Evolutionary conservation across 2,329 filamentous ascomycete genomes (phyloP), one percentile per base, ranked within the genome.

Genomic region (Chrysoporthe puriensis): DNA sequence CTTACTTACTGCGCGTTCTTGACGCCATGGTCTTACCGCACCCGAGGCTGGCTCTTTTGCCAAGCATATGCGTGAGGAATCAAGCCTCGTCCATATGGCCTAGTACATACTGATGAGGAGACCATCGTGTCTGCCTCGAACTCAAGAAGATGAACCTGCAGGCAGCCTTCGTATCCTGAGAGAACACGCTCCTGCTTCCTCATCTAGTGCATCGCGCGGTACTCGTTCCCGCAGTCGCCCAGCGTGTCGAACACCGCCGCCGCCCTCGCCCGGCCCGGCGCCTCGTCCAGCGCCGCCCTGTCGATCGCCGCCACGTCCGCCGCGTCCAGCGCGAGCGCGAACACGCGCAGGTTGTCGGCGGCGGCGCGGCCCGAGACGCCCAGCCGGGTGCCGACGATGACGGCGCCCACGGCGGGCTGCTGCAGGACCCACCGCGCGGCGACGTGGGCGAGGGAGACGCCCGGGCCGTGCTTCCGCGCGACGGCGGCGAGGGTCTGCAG

Each of bases 381-480:
- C 2, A 77, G 71, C 9, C 76, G 67, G 6, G 76, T 76, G 8
- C 77, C 76, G 13, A 78, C 76, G 43, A 78, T 76, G 14, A 78
- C 76, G 16, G 76, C 76, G 21, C 77, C 76, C 3, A 78, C 77
- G n/a, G 70, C 65, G 0, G 72, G 72, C 50, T 77, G 74, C 63
- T 77, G 74, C 56, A 78, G 69, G 1, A 78, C 74, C 77, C 77
- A 79, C 32, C 77, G 73, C 26, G 74, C 73, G 6, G 77, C 76
- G 16, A 78, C 70, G 54, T 76, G 77, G 8, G 77, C 69, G 40
- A 76, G 64, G 13, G 68, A 73, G n/a, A 76, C 74, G 7, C 61
- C 44, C 13, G 54, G 40, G 40, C 44, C 59, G 65, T 78, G 70
- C 64, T 74, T 76, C 4, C 46, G 16, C 11, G 73, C 75, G n/a